Percentiles rank a stretch among this genome's conserved stretches.
Conservation (phyloP, 768 basidiomycete species). For the Leccinum fibrillosum region DNA sequence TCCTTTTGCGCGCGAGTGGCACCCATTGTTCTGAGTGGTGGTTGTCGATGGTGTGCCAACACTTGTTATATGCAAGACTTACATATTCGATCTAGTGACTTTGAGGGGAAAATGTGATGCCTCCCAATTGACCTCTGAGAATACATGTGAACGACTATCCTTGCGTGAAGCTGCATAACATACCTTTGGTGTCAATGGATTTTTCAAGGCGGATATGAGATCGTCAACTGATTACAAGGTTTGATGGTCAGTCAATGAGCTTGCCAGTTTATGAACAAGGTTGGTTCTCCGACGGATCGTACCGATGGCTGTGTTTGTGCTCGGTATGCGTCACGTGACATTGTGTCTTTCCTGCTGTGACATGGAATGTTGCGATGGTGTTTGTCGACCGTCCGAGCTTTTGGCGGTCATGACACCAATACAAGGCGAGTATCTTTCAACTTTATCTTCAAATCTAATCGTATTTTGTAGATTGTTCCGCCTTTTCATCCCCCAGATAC, state of each 20-base stretch:
- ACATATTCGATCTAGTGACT: slow-evolving; percentile 25
- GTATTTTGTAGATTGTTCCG: background rate
- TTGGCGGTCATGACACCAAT: slow-evolving; percentile 35
- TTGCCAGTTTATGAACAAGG: slow-evolving; percentile 30
- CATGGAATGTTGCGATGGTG: slow-evolving; percentile 84
- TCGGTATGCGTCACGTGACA: background rate
- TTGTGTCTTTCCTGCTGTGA: slow-evolving; percentile 24
- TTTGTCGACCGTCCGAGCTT: slow-evolving; percentile 48
- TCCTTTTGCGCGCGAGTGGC: slow-evolving; percentile 87
- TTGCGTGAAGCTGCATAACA: slow-evolving; percentile 19
- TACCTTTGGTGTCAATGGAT: slow-evolving; percentile 89
- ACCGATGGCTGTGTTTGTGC: slow-evolving; percentile 7
- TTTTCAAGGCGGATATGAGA: slow-evolving; percentile 73
- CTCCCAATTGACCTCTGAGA: slow-evolving; percentile 90
- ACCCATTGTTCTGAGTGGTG: slow-evolving; percentile 68
- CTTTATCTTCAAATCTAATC: background rate
- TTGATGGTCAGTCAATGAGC: slow-evolving; percentile 13
- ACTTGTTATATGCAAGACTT: slow-evolving; percentile 9
- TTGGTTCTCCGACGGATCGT: slow-evolving; percentile 24
- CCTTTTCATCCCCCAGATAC: background rate
- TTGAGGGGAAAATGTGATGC: slow-evolving; percentile 46
- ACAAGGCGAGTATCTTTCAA: slow-evolving; percentile 19
- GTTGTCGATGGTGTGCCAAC: background rate
- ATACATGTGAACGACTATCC: slow-evolving; percentile 1
- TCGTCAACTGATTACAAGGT: slow-evolving; percentile 23